Evolutionary conservation across 305 asterid genomes (phyloP), one percentile per base, ranked within the genome.

Genomic region (Solanum hybrid): DNA sequence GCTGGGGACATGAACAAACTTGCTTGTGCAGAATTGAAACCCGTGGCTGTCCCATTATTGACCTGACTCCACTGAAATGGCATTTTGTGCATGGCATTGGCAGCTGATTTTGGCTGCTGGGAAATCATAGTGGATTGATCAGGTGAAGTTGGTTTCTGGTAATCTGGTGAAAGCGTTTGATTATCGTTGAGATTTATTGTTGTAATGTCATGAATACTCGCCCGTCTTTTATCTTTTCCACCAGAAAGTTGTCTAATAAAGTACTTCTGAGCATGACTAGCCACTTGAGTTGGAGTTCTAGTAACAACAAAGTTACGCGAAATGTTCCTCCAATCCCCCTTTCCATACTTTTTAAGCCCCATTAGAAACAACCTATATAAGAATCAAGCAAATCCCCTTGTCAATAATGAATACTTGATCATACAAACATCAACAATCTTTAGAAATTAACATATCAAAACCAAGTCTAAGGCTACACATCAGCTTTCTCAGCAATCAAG

Each of bases 121-220:
- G 89, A 78, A 79, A 90, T 88, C 91, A 90, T 29, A 9, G 78
- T 84, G n/a, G 95, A 70, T 24, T 91, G 93, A 79, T 91, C 96
- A 0, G 94, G 93, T 13, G 98, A 94, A 17, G 92, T 75, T 4
- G 87, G 37, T 80, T 92, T 95, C 45, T 89, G 94, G 90, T 86
- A 85, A 7, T 95, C 98, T 2, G 96, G 94, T 6, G 96, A 95
- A 68, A 96, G 89, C 34, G 89, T 89, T 86, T 93, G 96, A 79
- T 84, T 89, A 15, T 97, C 97, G 68, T 85, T 92, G 86, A 97
- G 93, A 92, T 92, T 95, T 45, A 95, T 96, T 1, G 98, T 97
- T 1, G 99, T 97, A 86, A 97, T 97, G 72, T 97, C 99, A 22
- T 97, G 99, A 92, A 97, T 97, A 93, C 99, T 97, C 0, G 99